phyloP scores from a whole-genome alignment of 2,329 filamentous ascomycete species.

The Xylariaceae sp. region DNA sequence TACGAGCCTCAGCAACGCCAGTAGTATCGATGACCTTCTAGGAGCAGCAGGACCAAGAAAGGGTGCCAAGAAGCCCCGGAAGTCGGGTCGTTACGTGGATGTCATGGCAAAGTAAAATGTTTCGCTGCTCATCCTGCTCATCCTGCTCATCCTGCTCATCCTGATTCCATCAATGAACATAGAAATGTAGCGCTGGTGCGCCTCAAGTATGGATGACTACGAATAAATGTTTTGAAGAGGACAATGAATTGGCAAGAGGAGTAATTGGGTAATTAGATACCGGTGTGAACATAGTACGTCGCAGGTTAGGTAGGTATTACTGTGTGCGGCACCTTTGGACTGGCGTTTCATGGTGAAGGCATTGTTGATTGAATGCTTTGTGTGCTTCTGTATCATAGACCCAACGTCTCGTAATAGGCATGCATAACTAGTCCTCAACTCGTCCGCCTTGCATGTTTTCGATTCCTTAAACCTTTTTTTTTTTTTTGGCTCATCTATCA shows the following conservation, averaged over 20 bases:
- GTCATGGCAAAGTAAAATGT: conserved; percentile 70
- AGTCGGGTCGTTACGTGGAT: conserved; percentile 86
- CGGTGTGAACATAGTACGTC: not conserved
- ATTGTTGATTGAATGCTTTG: not conserved
- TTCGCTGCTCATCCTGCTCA: not conserved
- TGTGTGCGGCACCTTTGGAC: not conserved
- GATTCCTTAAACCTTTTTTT: no score
- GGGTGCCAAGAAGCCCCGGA: conserved; percentile 65
- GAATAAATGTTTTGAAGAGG: not conserved
- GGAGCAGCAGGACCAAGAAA: conserved; percentile 68
- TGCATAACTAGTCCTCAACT: not conserved
- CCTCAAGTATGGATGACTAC: conserved; percentile 5
- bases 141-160: not conserved
- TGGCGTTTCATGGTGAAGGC: conserved; percentile 7
- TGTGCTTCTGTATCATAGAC: conserved; percentile 17
- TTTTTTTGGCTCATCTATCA: no score
- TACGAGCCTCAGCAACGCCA: conserved; percentile 85
- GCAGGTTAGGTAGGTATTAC: not conserved
- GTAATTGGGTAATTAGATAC: conserved; percentile 3
- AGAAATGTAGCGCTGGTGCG: not conserved
- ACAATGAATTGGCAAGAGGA: not conserved
- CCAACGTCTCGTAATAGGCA: conserved; percentile 25
- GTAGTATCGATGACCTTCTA: conserved; percentile 87
- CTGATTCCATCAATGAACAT: not conserved
- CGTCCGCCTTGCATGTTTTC: not conserved